A percentile compares a stretch with the other conserved stretches of the same genome.
These are phyloP conservation scores for Trichoderma reesei DNA, from an alignment of 495 filamentous ascomycete genomes.

Conservation along the genomic window DNA sequence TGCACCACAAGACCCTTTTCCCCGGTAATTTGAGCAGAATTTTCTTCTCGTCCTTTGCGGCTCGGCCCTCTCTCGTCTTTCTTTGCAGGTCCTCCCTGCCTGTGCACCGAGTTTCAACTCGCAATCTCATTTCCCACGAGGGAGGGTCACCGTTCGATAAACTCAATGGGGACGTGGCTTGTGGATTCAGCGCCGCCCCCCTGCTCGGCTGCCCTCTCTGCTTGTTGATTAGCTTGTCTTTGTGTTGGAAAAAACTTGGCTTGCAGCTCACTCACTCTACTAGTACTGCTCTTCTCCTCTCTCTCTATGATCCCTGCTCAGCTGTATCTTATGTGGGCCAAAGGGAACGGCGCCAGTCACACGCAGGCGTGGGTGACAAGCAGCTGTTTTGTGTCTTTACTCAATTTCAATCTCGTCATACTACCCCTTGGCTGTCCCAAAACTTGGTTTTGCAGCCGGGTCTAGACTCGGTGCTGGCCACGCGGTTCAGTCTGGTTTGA, in stretches of 20 bases:
- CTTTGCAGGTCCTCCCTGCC: background rate
- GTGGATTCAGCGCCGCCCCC: background rate
- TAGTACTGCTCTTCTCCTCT: background rate
- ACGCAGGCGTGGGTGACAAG: background rate
- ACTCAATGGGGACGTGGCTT: background rate
- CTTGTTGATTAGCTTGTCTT: background rate
- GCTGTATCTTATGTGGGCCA: background rate
- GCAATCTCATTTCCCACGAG: background rate
- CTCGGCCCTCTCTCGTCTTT: too few species aligned
- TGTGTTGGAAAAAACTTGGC: background rate
- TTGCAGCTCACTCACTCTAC: background rate
- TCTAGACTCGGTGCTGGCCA: background rate
- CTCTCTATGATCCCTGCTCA: background rate
- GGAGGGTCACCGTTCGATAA: conserved; percentile 5
- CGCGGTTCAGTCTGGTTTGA: background rate
- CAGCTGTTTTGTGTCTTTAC: too few species aligned
- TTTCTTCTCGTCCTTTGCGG: background rate
- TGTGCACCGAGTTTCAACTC: background rate
- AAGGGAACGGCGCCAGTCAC: background rate
- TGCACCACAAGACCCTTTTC: background rate
- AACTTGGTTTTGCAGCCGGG: background rate
- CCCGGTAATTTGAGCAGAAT: background rate
- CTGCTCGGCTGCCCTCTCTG: background rate
- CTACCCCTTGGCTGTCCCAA: background rate
- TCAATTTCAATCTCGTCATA: conserved; percentile 1